Percentiles rank a stretch among this genome's conserved stretches.
phyloP scores from a whole-genome alignment of 352 stramenopile species.

The Elongisporangium senticosum region DNA sequence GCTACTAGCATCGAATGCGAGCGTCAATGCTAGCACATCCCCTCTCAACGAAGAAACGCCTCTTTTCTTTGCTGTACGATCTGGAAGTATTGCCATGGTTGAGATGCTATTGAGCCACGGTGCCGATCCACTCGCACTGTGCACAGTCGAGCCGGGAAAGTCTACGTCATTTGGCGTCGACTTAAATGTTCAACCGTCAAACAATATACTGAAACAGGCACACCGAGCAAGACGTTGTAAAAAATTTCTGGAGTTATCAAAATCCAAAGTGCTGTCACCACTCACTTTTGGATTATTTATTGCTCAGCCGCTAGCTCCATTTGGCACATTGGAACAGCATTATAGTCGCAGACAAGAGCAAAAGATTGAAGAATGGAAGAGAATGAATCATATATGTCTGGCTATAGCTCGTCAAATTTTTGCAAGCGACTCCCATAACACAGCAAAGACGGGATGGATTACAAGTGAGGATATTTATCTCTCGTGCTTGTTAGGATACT shows the following conservation, averaged over 20 bases:
- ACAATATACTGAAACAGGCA: constrained; percentile 1
- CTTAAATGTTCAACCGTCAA: constrained; percentile 7
- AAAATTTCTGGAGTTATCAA: neutral
- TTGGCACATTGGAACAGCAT: constrained; percentile 16
- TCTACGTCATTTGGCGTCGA: constrained; percentile 33
- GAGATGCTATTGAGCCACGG: constrained; percentile 35
- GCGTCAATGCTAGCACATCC: constrained; percentile 31
- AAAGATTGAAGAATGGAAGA: constrained; percentile 29
- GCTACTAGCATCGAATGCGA: constrained; percentile 28
- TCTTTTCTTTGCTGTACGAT: constrained; percentile 58
- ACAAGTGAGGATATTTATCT: constrained; percentile 39
- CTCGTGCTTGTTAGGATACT: constrained; percentile 42
- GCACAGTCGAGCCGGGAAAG: constrained; percentile 26
- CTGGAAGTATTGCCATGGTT: constrained; percentile 37
- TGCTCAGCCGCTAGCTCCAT: constrained; percentile 19
- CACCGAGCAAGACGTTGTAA: neutral
- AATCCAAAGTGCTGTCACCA: constrained; percentile 26
- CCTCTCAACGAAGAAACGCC: constrained; percentile 34
- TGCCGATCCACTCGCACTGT: constrained; percentile 32
- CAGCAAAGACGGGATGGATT: constrained; percentile 36
- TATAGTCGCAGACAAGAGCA: constrained; percentile 6
- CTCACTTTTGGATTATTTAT: constrained; percentile 45
- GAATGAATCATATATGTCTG: constrained; percentile 32
- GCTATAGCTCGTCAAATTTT: constrained; percentile 28
- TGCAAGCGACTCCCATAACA: constrained; percentile 11